Evolutionary conservation across 2,329 filamentous ascomycete species (phyloP).

Genomic region (Coleophoma eucalyptorum): DNA sequence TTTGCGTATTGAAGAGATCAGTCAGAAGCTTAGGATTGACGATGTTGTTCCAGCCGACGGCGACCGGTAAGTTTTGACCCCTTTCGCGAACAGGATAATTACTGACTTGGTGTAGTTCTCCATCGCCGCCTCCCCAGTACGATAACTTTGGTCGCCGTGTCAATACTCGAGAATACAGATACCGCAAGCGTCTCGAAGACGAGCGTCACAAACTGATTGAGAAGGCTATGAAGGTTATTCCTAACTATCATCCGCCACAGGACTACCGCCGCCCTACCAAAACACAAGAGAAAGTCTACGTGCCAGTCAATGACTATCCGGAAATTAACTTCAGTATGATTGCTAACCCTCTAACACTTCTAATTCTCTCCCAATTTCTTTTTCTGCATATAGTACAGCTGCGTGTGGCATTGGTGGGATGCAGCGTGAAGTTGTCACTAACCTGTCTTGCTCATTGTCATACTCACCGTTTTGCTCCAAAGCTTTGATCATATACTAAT

Average conservation of each 20-base stretch:
- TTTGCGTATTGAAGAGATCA: conserved; percentile 97
- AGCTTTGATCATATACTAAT: conserved; percentile 66
- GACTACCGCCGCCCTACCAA: conserved; percentile 98
- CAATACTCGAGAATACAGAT: conserved; percentile 97
- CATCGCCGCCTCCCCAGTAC: conserved; percentile 93
- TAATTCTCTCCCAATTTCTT: conserved; percentile 52
- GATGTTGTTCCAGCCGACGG: conserved; percentile 97
- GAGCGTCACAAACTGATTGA: conserved; percentile 98
- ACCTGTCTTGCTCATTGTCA: conserved; percentile 26
- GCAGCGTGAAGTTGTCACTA: conserved; percentile 30
- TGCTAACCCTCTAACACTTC: conserved; percentile 94
- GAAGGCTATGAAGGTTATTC: conserved; percentile 99
- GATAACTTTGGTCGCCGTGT: conserved; percentile 99
- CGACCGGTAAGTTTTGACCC: conserved; percentile 66
- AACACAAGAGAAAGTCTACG: conserved; percentile 99
- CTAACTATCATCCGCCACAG: conserved; percentile 97
- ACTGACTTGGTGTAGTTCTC: conserved; percentile 62
- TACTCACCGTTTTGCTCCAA: conserved; percentile 22
- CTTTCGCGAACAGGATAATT: neutral
- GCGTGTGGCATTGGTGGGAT: conserved; percentile 23
- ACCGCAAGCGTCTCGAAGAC: conserved; percentile 96
- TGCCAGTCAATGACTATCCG: conserved; percentile 99
- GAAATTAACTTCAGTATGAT: conserved; percentile 99
- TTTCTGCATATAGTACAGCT: conserved; percentile 34
- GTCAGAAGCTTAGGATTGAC: conserved; percentile 97